Percentiles rank a stretch among this genome's conserved stretches.
Conservation (phyloP, 2,329 filamentous ascomycete species). For the Chaetomiaceae sp. region DNA sequence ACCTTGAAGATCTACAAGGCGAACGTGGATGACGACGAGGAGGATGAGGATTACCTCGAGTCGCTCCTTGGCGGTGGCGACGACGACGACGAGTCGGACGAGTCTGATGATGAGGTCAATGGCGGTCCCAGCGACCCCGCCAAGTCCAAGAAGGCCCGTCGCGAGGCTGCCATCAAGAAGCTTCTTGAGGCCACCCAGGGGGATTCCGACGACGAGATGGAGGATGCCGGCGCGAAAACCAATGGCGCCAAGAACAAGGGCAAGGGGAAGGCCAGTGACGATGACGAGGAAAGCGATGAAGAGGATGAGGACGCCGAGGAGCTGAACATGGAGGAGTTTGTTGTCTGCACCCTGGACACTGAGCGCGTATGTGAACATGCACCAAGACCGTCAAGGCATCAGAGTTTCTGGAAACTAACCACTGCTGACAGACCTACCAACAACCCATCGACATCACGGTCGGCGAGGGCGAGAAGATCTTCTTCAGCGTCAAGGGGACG, state of each 20-base stretch:
- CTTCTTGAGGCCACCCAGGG: conserved; percentile 63
- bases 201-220: conserved; percentile 66
- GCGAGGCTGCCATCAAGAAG: conserved; percentile 70
- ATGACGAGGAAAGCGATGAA: conserved; percentile 53
- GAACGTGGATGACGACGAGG: conserved; percentile 56
- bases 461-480: conserved; percentile 79
- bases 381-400: no score
- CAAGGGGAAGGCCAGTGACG: conserved; percentile 59
- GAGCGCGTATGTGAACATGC: conserved; percentile 62
- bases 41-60: conserved; percentile 59
- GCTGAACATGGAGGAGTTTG: conserved; percentile 75
- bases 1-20: conserved; percentile 88
- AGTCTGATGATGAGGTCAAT: conserved; percentile 68
- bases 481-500: conserved; percentile 85
- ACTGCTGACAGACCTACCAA: conserved; percentile 70
- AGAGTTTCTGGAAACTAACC: conserved; percentile 23
- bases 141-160: conserved; percentile 82
- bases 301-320: conserved; percentile 58
- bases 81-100: conserved; percentile 45
- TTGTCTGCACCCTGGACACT: conserved; percentile 92
- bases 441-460: conserved; percentile 92
- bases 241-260: conserved; percentile 54
- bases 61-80: conserved; percentile 45
- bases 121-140: conserved; percentile 86
- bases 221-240: conserved; percentile 56